Evolutionary conservation across 768 basidiomycete genomes (phyloP), one percentile per base, ranked within the genome.

Genomic region (Lanmaoa rubissima): DNA sequence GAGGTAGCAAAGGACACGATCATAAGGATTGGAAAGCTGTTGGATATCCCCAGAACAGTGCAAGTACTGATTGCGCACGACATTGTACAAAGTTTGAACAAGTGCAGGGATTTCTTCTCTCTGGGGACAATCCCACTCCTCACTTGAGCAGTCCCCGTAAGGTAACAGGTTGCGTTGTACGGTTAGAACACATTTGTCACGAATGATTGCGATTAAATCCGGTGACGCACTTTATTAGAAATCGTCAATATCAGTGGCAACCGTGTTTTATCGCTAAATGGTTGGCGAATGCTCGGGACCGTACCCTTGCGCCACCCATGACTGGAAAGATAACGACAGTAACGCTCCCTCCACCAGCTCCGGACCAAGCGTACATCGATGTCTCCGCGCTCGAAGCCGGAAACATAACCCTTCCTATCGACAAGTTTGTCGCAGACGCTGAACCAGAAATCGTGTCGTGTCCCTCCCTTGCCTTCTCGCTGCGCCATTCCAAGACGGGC

Each of bases 321-420:
- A 44, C 61, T 26, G 19, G 21, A 43, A 32, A 32, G 53, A 68
- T 8, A 26, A 40, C 38, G 17, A 48, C 34, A 55, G 53, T 43
- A 51, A 56, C 38, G 12, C 39, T 64, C 39, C 62, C 59, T 16
- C 53, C 47, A 8, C 63, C 63, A 1, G 35, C 35, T n/a, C 4
- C 63, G 0, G 67, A 76, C 50, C 84, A 86, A 61, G 69, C 83
- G 0, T 84, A 77, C 62, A 78, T 80, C 55, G 60, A 75, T 31
- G 76, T 85, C 35, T 86, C 85, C 40, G 83, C 79, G 0, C 75
- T 86, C 38, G 81, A 83, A 58, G 78, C 76, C 1, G 85, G 84
- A 6, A 60, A 73, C 11, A 66, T 85, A 7, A 61, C 60, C 26
- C 59, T 84, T 10, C 64, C 74, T 0, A 62, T 78, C 24, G 73